Base-by-base conservation (phyloP, 768 basidiomycete species). In the Mycena floridula region DNA sequence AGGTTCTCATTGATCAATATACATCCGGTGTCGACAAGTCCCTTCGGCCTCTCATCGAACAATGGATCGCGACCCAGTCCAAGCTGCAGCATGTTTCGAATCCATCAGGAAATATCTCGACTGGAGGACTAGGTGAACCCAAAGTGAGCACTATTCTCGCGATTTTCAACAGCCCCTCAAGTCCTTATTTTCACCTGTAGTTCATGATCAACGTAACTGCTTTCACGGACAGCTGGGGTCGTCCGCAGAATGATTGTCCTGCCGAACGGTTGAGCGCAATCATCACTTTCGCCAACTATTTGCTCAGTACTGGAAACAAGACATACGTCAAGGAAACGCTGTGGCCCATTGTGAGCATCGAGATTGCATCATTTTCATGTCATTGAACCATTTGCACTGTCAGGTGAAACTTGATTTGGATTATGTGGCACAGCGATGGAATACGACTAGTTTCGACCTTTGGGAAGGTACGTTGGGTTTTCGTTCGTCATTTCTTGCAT, bases 161-260 rank as follows among this genome's bases (percentile, higher is more conserved):
- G n/a, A n/a, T n/a, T n/a, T n/a, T n/a, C n/a, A n/a, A n/a, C n/a
- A n/a, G n/a, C n/a, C n/a, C n/a, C n/a, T n/a, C n/a, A n/a, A n/a
- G n/a, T n/a, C n/a, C n/a, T n/a, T n/a, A n/a, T n/a, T n/a, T n/a
- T 25, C n/a, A n/a, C n/a, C n/a, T n/a, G 27, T 32, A n/a, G 28
- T 30, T 30, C 28, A 30, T 9, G 9, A 30, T 30, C 28, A 30
- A 30, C 28, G 9, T 30, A n/a, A 30, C 28, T 9, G 28, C 28
- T 30, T 30, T 30, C 28, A 30, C 28, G n/a, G 28, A 30, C n/a
- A 9, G 9, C 28, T 30, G 28, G 28, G 28, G 61, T 24, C 74
- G 82, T 35, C 82, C 82, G 27, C 82, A 85, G 50, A 67, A 81
- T 51, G 85, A 88, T 64, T 81, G 86, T 0, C 86, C 86, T 7